phyloP scores from a whole-genome alignment of 2,329 filamentous ascomycete genomes.

The Exophiala alcalophila region DNA sequence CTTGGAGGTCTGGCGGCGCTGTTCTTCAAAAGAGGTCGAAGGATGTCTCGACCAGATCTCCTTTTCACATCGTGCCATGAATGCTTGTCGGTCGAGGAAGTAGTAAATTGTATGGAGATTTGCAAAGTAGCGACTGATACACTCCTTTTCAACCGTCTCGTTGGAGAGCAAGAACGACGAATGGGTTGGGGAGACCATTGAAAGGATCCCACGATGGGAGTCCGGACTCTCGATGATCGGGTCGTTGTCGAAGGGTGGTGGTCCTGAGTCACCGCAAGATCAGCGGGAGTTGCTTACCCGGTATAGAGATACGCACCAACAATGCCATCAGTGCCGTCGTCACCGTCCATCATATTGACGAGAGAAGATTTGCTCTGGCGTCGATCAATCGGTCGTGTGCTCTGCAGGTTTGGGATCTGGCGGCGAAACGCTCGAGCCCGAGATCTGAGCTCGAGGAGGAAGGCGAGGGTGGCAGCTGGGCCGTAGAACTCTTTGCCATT shows the following conservation, averaged over 20 bases:
- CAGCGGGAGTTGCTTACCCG: too few species aligned
- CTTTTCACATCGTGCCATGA: constrained; percentile 29
- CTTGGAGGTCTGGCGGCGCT: constrained; percentile 23
- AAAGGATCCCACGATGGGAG: background rate
- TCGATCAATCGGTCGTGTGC: background rate
- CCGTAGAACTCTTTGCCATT: constrained; percentile 35
- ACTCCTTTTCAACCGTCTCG: constrained; percentile 33
- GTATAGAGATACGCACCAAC: background rate
- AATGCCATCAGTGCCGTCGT: background rate
- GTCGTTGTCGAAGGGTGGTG: background rate
- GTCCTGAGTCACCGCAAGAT: too few species aligned
- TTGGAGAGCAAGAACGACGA: constrained; percentile 9
- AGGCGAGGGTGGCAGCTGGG: constrained; percentile 33
- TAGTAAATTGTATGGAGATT: constrained; percentile 34
- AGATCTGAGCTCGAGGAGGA: constrained; percentile 14
- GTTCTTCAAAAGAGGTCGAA: background rate
- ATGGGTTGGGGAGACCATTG: background rate
- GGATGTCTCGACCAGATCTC: constrained; percentile 25
- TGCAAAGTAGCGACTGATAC: constrained; percentile 31
- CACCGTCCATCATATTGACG: constrained; percentile 2
- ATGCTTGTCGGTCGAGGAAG: constrained; percentile 27
- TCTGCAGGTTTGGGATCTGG: background rate
- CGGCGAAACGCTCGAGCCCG: background rate
- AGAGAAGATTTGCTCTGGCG: background rate
- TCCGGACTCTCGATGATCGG: constrained; percentile 2